phyloP scores from a whole-genome alignment of 2,329 filamentous ascomycete genomes.

The Pestalotiopsis sp. region DNA sequence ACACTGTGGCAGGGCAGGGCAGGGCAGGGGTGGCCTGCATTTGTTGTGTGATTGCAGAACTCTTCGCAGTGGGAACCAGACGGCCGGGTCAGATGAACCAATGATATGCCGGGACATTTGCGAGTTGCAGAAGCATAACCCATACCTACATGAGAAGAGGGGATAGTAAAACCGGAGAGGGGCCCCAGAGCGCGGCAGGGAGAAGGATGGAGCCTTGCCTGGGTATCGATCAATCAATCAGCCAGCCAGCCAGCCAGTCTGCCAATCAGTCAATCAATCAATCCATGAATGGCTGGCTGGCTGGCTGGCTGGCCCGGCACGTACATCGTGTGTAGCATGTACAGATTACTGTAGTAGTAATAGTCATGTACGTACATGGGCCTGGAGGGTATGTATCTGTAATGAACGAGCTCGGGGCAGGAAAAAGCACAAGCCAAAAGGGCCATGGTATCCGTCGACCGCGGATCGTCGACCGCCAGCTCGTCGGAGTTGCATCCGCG shows the following conservation, averaged over 20 bases:
- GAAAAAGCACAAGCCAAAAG: neutral
- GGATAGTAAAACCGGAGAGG: conserved; percentile 20
- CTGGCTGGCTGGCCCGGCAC: too few species aligned
- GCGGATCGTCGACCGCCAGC: neutral
- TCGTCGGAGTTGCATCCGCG: neutral
- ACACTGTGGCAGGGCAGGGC: neutral
- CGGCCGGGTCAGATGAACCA: conserved; percentile 5
- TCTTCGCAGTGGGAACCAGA: neutral
- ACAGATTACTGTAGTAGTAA: too few species aligned
- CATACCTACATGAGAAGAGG: conserved; percentile 21
- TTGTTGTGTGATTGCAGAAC: conserved; percentile 10
- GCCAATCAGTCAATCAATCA: too few species aligned
- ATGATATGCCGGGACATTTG: neutral
- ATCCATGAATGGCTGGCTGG: too few species aligned
- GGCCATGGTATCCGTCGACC: neutral
- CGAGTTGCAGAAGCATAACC: conserved; percentile 17
- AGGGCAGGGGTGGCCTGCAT: neutral
- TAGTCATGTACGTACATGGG: too few species aligned
- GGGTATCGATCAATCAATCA: neutral
- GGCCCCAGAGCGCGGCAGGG: neutral
- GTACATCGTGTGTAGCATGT: too few species aligned
- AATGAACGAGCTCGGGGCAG: neutral
- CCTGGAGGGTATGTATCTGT: neutral
- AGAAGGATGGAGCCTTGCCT: neutral
- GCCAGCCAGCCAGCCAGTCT: too few species aligned